phyloP scores from a whole-genome alignment of 2,329 filamentous ascomycete genomes.

The Bipolaris bicolor region DNA sequence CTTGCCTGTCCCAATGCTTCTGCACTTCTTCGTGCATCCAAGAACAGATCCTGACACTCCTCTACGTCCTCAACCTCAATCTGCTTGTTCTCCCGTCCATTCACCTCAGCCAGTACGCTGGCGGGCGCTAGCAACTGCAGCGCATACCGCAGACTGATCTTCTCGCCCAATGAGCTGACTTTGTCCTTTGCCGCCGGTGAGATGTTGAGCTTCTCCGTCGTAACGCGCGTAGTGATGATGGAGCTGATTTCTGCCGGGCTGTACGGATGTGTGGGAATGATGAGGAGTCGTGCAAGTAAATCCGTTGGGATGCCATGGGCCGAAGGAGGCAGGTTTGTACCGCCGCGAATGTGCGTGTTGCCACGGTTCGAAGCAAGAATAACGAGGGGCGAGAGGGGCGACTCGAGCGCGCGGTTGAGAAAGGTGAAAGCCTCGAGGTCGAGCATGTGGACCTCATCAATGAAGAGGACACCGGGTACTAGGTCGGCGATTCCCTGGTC shows the following conservation, averaged over 20 bases:
- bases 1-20: constrained; percentile 35
- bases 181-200: constrained; percentile 84
- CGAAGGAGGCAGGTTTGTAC: constrained; percentile 67
- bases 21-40: constrained; percentile 58
- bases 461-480: constrained; percentile 97
- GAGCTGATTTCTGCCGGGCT: constrained; percentile 86
- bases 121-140: constrained; percentile 89
- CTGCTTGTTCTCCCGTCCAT: constrained; percentile 53
- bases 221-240: constrained; percentile 84
- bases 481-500: constrained; percentile 97
- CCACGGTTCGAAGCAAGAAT: constrained; percentile 97
- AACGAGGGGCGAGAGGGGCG: constrained; percentile 91
- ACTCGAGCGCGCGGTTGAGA: constrained; percentile 96
- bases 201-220: constrained; percentile 80
- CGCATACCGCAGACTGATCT: constrained; percentile 89
- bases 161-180: constrained; percentile 83
- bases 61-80: constrained; percentile 63
- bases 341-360: constrained; percentile 87
- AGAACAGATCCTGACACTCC: constrained; percentile 55
- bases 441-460: constrained; percentile 99
- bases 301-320: constrained; percentile 95
- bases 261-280: constrained; percentile 93
- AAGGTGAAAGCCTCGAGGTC: constrained; percentile 99
- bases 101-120: constrained; percentile 85
- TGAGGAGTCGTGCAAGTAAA: constrained; percentile 90